Evolutionary conservation across 129 eudicot genomes (phyloP).

Genomic region (Arctium minus): DNA sequence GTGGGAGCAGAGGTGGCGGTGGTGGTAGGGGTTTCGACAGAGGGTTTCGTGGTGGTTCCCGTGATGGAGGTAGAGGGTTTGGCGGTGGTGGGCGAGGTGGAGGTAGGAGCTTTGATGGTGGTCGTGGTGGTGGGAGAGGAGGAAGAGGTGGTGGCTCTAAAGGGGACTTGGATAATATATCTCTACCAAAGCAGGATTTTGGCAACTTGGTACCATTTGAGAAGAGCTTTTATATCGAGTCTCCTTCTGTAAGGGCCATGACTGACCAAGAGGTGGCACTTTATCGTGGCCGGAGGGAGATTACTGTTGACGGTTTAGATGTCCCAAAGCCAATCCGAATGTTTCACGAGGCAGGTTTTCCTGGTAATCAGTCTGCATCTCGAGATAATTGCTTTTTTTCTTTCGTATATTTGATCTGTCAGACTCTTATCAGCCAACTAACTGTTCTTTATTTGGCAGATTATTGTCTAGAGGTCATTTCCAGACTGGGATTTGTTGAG

Average conservation of each 20-base stretch:
- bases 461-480: constrained; percentile 74
- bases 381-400: not conserved
- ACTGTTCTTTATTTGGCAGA: constrained; percentile 27
- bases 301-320: constrained; percentile 83
- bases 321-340: constrained; percentile 78
- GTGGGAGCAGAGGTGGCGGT: constrained; percentile 40
- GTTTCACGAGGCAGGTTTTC: constrained; percentile 87
- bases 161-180: constrained; percentile 69
- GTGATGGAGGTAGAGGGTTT: constrained; percentile 39
- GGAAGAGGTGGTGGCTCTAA: constrained; percentile 52
- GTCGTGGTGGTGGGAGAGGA: constrained; percentile 71
- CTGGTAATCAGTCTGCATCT: constrained; percentile 44
- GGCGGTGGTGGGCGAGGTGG: constrained; percentile 40
- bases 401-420: not conserved
- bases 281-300: constrained; percentile 73
- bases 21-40: constrained; percentile 43
- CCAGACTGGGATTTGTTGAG: constrained; percentile 82
- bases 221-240: constrained; percentile 82
- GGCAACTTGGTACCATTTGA: constrained; percentile 73
- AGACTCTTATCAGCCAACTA: not conserved
- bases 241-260: constrained; percentile 67
- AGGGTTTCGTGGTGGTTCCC: constrained; percentile 31
- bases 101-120: constrained; percentile 49
- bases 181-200: constrained; percentile 91
- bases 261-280: constrained; percentile 66